phyloP scores from a whole-genome alignment of 768 basidiomycete species.

The Panaeolus cyanescens region DNA sequence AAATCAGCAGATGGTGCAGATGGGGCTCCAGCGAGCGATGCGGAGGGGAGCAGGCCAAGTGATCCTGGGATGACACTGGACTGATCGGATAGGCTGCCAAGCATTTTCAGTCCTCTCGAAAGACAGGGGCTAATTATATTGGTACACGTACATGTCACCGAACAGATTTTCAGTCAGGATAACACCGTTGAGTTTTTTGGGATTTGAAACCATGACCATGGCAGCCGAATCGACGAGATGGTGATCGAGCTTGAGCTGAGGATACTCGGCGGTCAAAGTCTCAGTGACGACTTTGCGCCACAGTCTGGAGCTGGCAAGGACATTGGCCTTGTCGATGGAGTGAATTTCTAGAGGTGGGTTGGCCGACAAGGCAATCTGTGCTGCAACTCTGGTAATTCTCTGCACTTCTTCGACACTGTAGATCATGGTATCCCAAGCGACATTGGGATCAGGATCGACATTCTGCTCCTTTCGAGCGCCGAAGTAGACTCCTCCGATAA shows the following conservation, averaged over 20 bases:
- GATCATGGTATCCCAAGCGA: conserved; percentile 90
- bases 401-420: conserved; percentile 92
- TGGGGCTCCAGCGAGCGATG: conserved; percentile 90
- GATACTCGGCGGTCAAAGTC: conserved; percentile 82
- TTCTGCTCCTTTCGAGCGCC: conserved; percentile 89
- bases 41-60: conserved; percentile 93
- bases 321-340: conserved; percentile 98
- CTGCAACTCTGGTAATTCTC: conserved; percentile 94
- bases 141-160: conserved; percentile 84
- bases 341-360: conserved; percentile 88
- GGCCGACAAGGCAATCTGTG: conserved; percentile 81
- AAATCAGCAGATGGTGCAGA: conserved; percentile 63
- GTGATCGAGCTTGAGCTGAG: conserved; percentile 85
- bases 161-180: conserved; percentile 95
- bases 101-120: conserved; percentile 5
- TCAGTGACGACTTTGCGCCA: conserved; percentile 95
- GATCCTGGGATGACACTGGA: conserved; percentile 97
- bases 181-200: conserved; percentile 92
- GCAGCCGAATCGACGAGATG: conserved; percentile 94
- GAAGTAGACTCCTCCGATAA: conserved; percentile 97
- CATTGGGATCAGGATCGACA: conserved; percentile 59
- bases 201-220: conserved; percentile 91
- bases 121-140: neutral
- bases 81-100: conserved; percentile 87
- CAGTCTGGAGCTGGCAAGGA: conserved; percentile 89